Percentiles rank a stretch among this genome's conserved stretches.
Conservation (phyloP, 2,329 filamentous ascomycete species). For the Chaetomium sp. region DNA sequence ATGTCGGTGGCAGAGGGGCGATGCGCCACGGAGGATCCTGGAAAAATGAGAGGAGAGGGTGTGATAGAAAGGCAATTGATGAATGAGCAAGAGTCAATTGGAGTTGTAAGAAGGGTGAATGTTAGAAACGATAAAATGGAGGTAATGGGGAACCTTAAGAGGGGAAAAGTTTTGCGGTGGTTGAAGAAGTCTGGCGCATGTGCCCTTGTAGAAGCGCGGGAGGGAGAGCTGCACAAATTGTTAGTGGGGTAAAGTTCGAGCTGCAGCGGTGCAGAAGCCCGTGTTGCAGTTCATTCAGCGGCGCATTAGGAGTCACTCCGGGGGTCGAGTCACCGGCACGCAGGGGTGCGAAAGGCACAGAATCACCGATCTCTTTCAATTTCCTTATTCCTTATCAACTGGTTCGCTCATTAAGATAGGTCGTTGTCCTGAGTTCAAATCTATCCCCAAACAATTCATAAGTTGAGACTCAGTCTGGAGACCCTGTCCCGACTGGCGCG, state of each 20-base stretch:
- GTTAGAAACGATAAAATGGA: neutral
- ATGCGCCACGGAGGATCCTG: slow-evolving; percentile 10
- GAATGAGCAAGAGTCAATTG: neutral
- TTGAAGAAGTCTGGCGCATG: neutral
- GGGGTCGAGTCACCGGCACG: slow-evolving; percentile 9
- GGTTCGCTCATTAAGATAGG: too few species aligned
- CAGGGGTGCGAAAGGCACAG: too few species aligned
- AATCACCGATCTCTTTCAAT: too few species aligned
- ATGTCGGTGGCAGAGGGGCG: slow-evolving; percentile 25
- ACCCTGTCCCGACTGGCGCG: too few species aligned
- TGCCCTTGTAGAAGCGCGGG: neutral
- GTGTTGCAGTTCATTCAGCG: neutral
- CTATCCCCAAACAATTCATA: too few species aligned
- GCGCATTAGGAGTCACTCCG: slow-evolving; percentile 6
- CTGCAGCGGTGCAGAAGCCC: too few species aligned
- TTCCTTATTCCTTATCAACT: too few species aligned
- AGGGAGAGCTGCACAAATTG: slow-evolving; percentile 12
- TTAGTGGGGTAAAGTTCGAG: slow-evolving; percentile 19
- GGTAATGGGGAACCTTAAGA: neutral
- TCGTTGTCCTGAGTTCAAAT: too few species aligned
- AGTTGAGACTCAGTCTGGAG: too few species aligned
- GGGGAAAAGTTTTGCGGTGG: neutral
- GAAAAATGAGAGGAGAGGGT: neutral
- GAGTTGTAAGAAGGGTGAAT: neutral
- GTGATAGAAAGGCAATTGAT: slow-evolving; percentile 1